These are phyloP conservation scores for Cicer yamashitae DNA, from an alignment of 306 rosid species.

Conservation along the genomic window DNA sequence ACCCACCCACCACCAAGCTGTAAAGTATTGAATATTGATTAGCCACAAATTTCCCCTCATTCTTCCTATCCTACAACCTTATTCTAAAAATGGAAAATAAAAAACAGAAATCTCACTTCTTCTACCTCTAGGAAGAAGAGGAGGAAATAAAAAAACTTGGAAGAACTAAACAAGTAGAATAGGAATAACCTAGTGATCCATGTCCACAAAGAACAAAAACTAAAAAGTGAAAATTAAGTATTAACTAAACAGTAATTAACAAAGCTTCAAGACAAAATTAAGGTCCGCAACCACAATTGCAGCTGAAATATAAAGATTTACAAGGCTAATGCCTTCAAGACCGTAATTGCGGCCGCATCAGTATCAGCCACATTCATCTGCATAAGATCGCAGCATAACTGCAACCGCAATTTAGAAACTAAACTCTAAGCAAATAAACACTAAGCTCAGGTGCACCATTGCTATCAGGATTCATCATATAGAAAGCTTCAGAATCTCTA, in stretches of 20 bases:
- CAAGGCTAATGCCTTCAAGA: too few relatives aligned
- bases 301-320: too few relatives aligned
- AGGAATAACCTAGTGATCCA: constrained; percentile 48
- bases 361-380: too few relatives aligned
- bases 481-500: constrained; percentile 97
- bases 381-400: too few relatives aligned
- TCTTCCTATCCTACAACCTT: constrained; percentile 55
- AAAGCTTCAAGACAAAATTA: background rate
- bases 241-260: constrained; percentile 29
- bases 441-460: constrained; percentile 99
- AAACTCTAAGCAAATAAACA: constrained; percentile 92
- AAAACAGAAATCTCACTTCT: constrained; percentile 55
- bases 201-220: constrained; percentile 43
- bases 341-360: too few relatives aligned
- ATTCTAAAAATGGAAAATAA: constrained; percentile 45
- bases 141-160: constrained; percentile 37
- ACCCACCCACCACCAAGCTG: constrained; percentile 65
- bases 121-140: constrained; percentile 46
- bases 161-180: constrained; percentile 52
- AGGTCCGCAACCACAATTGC: too few relatives aligned
- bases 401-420: constrained; percentile 15
- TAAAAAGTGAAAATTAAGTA: constrained; percentile 34
- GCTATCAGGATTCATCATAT: constrained; percentile 99
- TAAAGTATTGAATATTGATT: constrained; percentile 72
- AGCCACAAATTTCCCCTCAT: constrained; percentile 54